Evolutionary conservation across 371 early-diverging fungal genomes (phyloP), one percentile per base, ranked within the genome.

Genomic region (Sporodiniella umbellata): DNA sequence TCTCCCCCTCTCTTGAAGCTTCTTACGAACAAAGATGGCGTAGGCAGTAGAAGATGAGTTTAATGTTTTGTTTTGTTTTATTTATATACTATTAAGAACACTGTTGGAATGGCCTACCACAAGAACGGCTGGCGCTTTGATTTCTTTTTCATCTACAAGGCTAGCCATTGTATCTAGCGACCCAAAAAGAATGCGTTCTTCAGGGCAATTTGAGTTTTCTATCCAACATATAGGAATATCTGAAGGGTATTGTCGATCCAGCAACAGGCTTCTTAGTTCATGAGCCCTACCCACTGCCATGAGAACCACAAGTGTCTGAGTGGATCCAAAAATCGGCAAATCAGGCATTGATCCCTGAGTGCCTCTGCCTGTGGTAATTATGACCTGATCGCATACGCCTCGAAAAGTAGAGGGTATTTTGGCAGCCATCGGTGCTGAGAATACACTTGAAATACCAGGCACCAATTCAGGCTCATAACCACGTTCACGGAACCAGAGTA

Each of bases 271-370:
- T 18, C 78, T 64, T 5, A 94, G 56, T 33, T 79, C 83, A 15
- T 60, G 42, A 19, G 92, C 78, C 50, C 87, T 73, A 40, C 84
- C 85, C 2, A 93, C 86, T 1, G 90, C 86, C 94, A 93, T 95
- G 35, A 95, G 66, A 4, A 91, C 67, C 2, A 94, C 91, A 8
- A 86, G 72, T 5, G 93, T 92, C 39, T 88, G 79, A 25, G 81
- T 80, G 11, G 58, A 55, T 33, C 78, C 54, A 48, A 79, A 89
- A 0, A 45, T 39, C 0, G 95, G 94, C 5, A 92, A 64, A 26
- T 84, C 71, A 7, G 95, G 93, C 60, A 89, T 76, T 8, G 76
- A 68, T 8, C 89, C 89, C 26, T 87, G 84, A 12, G 83, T 79
- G 25, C 83, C 79, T 33, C 84, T 80, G 33, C 90, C 93, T 2